Base-by-base conservation (phyloP, 805 yeast genomes). In the Saccharomycopsis amapae region DNA sequence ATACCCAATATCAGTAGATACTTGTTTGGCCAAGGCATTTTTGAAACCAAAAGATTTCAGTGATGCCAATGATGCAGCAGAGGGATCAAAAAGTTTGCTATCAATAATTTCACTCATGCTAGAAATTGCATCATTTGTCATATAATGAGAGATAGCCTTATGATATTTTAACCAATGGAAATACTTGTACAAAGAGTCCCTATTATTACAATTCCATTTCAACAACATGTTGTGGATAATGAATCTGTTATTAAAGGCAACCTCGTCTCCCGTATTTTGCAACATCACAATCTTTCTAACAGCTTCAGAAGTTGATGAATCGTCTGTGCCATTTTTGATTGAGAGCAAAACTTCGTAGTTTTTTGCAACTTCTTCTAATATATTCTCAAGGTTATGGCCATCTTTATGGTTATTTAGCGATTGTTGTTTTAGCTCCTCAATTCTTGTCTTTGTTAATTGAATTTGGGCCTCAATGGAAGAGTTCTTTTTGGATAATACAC, bases 141-240 rank as follows among this genome's bases (percentile, higher is more conserved):
- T 53, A 34, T 72, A 72, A 42, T 66, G 67, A 1, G 64, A 53
- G 26, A 67, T 62, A 9, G 75, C 73, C 20, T 67, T 63, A 20
- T 76, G 62, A 42, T 71, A 59, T 9, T 67, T 70, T 26, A 76
- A 60, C 38, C 72, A 64, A 46, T 75, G 74, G 20, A 79, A 58
- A 55, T 82, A 85, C 37, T 77, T 72, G 58, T 75, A 72, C 38
- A 86, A 64, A 10, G 75, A 65, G 55, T 87, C 78, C 46, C 96
- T 67, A 7, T 79, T 72, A 2, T 65, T 58, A 50, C 83, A 79
- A 60, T 84, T 81, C 96, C 96, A 88, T 54, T 79, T 83, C 54
- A 88, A 58, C 55, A 80, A 76, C 60, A 86, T 70, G 46, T 81
- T 77, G 54, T 87, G 88, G 19, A 86, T 64, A 49, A 80, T 75